Conservation (phyloP, 768 basidiomycete species). For the Mycena metata region DNA sequence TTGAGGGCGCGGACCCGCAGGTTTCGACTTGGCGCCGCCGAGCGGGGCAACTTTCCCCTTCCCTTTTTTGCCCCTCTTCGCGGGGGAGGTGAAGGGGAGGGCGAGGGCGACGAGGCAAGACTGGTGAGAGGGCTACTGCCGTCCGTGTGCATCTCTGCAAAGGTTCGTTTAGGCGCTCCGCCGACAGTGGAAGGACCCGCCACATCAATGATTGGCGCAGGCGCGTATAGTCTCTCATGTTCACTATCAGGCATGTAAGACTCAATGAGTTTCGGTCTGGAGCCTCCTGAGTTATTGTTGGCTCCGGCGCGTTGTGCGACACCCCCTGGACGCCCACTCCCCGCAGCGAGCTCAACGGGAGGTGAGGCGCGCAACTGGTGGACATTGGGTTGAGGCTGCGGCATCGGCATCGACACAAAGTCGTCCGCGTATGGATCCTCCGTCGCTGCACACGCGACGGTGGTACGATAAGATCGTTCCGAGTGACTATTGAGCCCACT, state of each 20-base stretch:
- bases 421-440: constrained; percentile 33
- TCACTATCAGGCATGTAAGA: background rate
- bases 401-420: background rate
- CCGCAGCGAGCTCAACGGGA: background rate
- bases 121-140: constrained; percentile 28
- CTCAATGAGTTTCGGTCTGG: background rate
- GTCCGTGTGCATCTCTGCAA: constrained; percentile 4
- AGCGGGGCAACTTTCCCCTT: background rate
- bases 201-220: background rate
- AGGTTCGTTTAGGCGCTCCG: constrained; percentile 20
- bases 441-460: constrained; percentile 21
- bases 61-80: constrained; percentile 12
- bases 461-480: background rate
- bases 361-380: background rate
- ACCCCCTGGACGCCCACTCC: background rate
- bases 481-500: background rate
- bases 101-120: background rate
- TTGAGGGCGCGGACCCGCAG: background rate
- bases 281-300: background rate
- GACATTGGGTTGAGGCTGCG: background rate
- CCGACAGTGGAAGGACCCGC: background rate
- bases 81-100: constrained; percentile 3
- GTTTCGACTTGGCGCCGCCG: background rate
- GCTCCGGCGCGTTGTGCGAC: background rate
- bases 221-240: background rate